Base-by-base conservation (phyloP, 345 rosid genomes). In the Syzygium aromaticum region DNA sequence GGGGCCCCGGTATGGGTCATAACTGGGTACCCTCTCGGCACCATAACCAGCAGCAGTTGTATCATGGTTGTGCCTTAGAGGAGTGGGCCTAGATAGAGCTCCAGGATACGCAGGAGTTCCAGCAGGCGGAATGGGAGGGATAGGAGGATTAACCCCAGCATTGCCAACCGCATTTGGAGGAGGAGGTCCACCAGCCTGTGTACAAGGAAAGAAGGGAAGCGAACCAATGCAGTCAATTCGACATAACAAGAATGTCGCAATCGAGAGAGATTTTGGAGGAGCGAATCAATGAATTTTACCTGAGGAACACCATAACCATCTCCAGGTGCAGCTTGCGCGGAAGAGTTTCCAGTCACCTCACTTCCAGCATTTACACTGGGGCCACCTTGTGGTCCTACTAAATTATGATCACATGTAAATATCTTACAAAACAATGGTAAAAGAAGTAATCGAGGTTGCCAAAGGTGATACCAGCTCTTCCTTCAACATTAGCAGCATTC, bases 301-400 rank as follows among this genome's bases (percentile, higher is more conserved):
- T 95, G 98, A 43, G 90, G 91, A 84, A 87, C 89, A 88, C 91
- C 90, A 67, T 91, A 95, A 88, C 93, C 77, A 87, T 94, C 97
- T 83, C 91, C 95, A 85, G 91, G 94, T 80, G 89, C 89, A 91
- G 90, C 84, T 87, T 92, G 93, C 85, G 93, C 94, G 51, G 88
- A 88, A 54, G 92, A 90, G 90, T 89, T 93, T 54, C 92, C 94
- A 83, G 95, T 89, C 90, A 89, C 87, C 86, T 94, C 98, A 63
- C 86, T 91, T 87, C 93, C 95, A 86, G 89, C 91, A 88, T 88
- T 92, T 38, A 90, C 93, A 84, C 88, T 87, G 83, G 91, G 90
- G 80, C 91, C 91, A 86, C 94, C 95, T 91, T 95, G 93, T 64
- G 91, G 92, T 78, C 90, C 97, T 86, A 91, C 96, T 92, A 91